Percentiles rank a stretch among this genome's conserved stretches.
phyloP scores from a whole-genome alignment of 169 alveolate species.

The Plasmodium adleri region DNA sequence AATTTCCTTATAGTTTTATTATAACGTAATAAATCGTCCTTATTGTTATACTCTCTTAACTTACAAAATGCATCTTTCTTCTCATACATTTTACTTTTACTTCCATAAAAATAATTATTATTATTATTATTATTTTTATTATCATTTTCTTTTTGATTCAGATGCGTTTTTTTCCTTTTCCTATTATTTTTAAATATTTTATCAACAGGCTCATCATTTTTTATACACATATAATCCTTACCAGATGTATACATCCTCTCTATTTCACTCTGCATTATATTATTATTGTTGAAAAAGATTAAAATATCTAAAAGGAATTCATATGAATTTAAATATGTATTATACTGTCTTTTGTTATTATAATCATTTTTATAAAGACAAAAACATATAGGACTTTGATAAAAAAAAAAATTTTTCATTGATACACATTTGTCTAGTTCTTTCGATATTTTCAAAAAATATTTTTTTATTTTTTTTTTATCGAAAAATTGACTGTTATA shows the following conservation, averaged over 20 bases:
- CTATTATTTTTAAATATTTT: not conserved
- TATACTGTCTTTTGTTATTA: conserved; percentile 57
- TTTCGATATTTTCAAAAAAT: conserved; percentile 7
- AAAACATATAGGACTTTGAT: conserved; percentile 52
- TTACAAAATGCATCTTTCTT: not conserved
- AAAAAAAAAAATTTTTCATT: conserved; percentile 51
- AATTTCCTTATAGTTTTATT: conserved; percentile 15
- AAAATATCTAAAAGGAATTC: conserved; percentile 51
- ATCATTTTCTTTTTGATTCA: not conserved
- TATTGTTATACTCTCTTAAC: not conserved
- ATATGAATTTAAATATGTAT: conserved; percentile 63
- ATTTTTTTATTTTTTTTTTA: conserved; percentile 23
- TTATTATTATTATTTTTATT: not conserved
- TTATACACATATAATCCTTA: too few relatives aligned
- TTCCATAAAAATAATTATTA: not conserved
- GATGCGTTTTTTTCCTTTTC: not conserved
- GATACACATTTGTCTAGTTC: conserved; percentile 40
- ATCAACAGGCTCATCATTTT: not conserved
- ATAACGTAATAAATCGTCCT: not conserved
- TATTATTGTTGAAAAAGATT: conserved; percentile 30
- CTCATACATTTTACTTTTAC: not conserved
- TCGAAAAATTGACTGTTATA: not conserved
- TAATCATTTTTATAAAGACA: conserved; percentile 60
- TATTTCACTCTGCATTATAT: conserved; percentile 8
- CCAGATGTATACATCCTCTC: not conserved